Base-by-base conservation (phyloP, 1,284 basidiomycete genomes). In the Neonothopanus nambi region DNA sequence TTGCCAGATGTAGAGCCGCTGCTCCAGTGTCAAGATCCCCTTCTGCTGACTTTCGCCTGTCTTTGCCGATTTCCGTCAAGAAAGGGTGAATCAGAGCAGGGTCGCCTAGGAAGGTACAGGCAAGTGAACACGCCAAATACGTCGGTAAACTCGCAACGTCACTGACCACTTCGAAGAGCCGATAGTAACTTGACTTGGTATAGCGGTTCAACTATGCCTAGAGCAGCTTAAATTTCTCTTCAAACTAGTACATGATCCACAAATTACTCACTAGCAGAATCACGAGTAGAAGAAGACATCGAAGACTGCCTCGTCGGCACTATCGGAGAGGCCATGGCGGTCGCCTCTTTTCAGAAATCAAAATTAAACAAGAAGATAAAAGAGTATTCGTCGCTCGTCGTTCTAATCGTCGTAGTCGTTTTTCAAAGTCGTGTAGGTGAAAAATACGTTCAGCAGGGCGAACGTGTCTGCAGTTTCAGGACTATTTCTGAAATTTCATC, bases 1-100 rank as follows among this genome's bases (percentile, higher is more conserved):
- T 87, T 3, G 93, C 93, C 35, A 96, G 82, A 65, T 94, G 92
- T 6, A 96, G 75, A 0, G 93, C 84, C 5, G 87, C 84, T 21
- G 90, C 87, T 6, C 83, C 87, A 2, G 82, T 77, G 62, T 90
- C 83, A 0, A 82, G 60, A 20, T 69, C 65, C 30, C 66, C 64
- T 15, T 73, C 77, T 26, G 66, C 64, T n/a, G 78, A 80, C 24
- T 68, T 77, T 18, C 80, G 74, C 59, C 76, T 78, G 59, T 87
- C 80, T 65, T 84, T 82, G 50, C 77, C 75, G 48, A 93, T 85
- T 64, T 92, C 89, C 6, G 85, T 68, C n/a, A 95, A 76, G 65
- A 93, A 91, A 2, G 90, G 88, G 61, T 91, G 88, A n/a, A 95
- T 89, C 18, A 82, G 75, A 5, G 84, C 78, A 0, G 89, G 83